Conservation (phyloP, 2,329 filamentous ascomycete species). For the Fusarium sp. region DNA sequence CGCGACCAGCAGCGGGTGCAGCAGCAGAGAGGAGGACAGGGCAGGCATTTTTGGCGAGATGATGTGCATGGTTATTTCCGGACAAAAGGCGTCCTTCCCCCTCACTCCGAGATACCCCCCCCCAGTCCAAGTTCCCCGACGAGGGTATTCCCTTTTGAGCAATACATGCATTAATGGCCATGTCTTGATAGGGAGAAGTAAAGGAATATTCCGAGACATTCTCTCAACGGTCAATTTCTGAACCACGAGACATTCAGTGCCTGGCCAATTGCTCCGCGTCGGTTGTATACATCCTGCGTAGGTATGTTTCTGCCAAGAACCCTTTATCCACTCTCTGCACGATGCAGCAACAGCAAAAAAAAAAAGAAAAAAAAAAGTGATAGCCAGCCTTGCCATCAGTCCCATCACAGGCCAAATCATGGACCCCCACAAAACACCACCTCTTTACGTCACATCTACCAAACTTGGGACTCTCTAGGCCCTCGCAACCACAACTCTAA, state of each 20-base stretch:
- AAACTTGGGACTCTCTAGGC: background rate
- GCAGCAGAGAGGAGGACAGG: background rate
- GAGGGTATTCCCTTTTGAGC: background rate
- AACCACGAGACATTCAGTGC: too few relatives aligned
- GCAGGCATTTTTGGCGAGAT: slow-evolving; percentile 1
- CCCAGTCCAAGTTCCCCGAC: background rate
- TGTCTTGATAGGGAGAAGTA: background rate
- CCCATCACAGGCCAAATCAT: background rate
- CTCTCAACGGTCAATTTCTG: background rate
- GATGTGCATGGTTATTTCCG: slow-evolving; percentile 24
- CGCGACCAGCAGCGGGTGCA: slow-evolving; percentile 3
- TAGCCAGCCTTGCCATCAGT: background rate
- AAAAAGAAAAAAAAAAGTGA: background rate
- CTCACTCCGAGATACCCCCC: background rate
- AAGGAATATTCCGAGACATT: background rate
- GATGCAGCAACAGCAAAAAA: background rate
- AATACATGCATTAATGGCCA: background rate
- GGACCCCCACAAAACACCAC: background rate
- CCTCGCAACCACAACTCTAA: background rate
- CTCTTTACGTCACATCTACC: background rate
- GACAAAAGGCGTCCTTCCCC: slow-evolving; percentile 1
- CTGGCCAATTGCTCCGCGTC: background rate
- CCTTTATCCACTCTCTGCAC: background rate
- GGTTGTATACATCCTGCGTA: background rate
- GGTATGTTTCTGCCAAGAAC: background rate